Evolutionary conservation across 495 filamentous ascomycete species (phyloP).

Genomic region (Xanthoparmelia taractica): DNA sequence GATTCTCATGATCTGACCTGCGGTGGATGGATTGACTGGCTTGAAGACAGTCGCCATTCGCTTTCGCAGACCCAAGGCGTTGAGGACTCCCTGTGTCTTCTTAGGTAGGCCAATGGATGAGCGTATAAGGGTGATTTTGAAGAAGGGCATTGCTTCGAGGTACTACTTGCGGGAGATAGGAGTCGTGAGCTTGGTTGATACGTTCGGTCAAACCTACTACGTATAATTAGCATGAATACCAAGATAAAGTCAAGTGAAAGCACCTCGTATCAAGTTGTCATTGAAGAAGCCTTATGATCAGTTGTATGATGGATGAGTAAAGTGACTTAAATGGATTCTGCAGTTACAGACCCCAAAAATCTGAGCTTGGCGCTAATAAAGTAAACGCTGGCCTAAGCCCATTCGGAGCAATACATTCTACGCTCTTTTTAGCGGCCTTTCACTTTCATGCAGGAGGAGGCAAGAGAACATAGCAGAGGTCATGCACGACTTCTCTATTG

Average conservation of each 20-base stretch:
- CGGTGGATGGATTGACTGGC: slow-evolving; percentile 70
- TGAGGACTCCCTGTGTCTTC: slow-evolving; percentile 73
- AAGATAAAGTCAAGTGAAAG: background rate
- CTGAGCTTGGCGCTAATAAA: no score
- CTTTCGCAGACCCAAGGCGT: slow-evolving; percentile 80
- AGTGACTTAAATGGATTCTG: no score
- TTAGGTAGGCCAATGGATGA: slow-evolving; percentile 86
- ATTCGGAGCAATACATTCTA: no score
- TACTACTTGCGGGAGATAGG: background rate
- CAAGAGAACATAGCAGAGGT: no score
- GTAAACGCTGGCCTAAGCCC: no score
- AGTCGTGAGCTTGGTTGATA: background rate
- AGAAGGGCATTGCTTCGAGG: slow-evolving; percentile 65
- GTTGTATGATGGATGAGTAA: background rate
- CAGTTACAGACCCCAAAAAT: no score
- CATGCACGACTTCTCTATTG: no score
- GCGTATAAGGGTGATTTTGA: slow-evolving; percentile 90
- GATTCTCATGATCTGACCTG: slow-evolving; percentile 94
- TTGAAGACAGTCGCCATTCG: slow-evolving; percentile 88
- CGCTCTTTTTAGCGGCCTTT: no score
- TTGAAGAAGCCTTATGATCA: background rate
- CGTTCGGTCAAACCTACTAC: background rate
- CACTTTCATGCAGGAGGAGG: no score
- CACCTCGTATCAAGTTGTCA: background rate
- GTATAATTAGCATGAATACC: background rate